Evolutionary conservation across 169 alveolate species (phyloP).

Genomic region (Amoebophrya sp.): DNA sequence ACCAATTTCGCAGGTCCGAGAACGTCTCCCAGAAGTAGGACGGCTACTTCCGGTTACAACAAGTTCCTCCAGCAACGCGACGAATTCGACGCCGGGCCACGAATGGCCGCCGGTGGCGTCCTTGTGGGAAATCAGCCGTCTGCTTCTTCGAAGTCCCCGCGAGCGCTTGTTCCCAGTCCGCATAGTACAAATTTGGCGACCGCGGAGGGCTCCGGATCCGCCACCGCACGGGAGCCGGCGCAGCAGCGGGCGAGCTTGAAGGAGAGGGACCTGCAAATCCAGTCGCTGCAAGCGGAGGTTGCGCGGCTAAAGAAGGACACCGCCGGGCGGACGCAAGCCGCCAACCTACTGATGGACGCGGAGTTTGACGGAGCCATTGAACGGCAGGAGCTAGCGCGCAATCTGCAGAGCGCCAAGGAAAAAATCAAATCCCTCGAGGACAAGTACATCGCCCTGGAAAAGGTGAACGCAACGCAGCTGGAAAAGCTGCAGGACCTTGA

Average conservation of each 20-base stretch:
- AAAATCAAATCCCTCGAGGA: not conserved
- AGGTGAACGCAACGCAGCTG: not conserved
- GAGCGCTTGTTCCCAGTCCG: no score
- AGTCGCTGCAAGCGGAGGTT: not conserved
- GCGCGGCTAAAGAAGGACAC: slow-evolving; percentile 22
- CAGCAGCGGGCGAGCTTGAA: no score
- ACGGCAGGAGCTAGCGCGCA: not conserved
- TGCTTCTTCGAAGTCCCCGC: no score
- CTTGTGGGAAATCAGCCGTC: no score
- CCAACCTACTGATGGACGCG: not conserved
- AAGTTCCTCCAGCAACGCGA: no score
- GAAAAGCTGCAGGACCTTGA: not conserved
- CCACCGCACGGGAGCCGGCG: not conserved
- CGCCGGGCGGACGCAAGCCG: not conserved
- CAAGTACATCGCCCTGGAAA: not conserved
- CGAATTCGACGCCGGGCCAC: no score
- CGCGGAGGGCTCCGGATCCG: no score
- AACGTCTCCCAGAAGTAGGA: no score
- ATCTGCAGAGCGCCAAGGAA: not conserved
- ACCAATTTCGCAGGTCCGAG: no score
- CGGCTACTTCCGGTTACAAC: no score
- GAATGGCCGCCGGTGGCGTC: no score
- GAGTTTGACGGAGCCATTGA: not conserved
- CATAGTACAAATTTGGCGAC: no score
- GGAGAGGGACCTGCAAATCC: not conserved